A percentile compares a stretch with the other conserved stretches of the same genome.
phyloP scores from a whole-genome alignment of 495 filamentous ascomycete species.

The Emericellopsis terricola region DNA sequence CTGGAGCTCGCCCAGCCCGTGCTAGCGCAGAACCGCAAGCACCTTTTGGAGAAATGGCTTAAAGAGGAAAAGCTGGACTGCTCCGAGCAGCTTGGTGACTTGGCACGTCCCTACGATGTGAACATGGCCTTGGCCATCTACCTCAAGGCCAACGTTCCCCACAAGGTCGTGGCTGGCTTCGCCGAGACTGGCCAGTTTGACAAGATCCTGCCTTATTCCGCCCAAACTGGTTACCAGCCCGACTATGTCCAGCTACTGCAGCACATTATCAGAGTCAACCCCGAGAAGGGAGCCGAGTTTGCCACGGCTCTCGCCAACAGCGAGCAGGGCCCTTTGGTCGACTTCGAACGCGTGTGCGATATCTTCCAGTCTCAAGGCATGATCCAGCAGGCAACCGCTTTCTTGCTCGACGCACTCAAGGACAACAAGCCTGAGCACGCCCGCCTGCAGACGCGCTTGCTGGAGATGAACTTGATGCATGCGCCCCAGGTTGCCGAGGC shows the following conservation, averaged over 20 bases:
- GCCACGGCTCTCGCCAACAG: constrained; percentile 74
- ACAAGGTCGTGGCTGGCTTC: constrained; percentile 87
- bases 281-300: constrained; percentile 90
- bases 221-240: constrained; percentile 66
- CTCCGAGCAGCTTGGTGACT: constrained; percentile 90
- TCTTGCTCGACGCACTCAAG: constrained; percentile 85
- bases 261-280: constrained; percentile 81
- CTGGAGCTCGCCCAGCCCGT: constrained; percentile 88
- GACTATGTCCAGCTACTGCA: constrained; percentile 83
- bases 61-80: constrained; percentile 86
- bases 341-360: constrained; percentile 88
- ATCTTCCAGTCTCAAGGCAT: constrained; percentile 96
- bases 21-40: constrained; percentile 81
- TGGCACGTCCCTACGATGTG: constrained; percentile 77
- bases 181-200: constrained; percentile 95
- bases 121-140: constrained; percentile 74
- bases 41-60: constrained; percentile 94
- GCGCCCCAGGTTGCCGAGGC: constrained; percentile 96
- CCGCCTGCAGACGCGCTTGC: constrained; percentile 75
- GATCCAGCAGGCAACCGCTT: constrained; percentile 93
- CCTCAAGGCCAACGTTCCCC: constrained; percentile 64
- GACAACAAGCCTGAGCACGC: constrained; percentile 90
- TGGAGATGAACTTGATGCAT: constrained; percentile 96
- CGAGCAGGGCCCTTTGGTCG: constrained; percentile 67
- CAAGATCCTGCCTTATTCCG: constrained; percentile 79